Base-by-base conservation (phyloP, 2,329 filamentous ascomycete genomes). In the Ophiostoma sp. region DNA sequence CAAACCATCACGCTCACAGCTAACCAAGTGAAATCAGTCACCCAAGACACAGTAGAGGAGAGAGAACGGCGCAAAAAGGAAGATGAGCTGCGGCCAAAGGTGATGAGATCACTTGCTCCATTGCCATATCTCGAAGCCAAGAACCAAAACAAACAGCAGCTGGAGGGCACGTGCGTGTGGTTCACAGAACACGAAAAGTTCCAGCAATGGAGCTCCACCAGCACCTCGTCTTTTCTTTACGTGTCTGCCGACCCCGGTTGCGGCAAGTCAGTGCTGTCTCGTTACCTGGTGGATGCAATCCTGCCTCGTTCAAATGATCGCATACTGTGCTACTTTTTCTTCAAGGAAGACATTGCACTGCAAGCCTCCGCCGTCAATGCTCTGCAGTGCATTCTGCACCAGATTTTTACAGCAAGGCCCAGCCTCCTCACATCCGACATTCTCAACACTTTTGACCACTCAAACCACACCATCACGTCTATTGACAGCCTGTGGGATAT, bases 151-250 rank as follows among this genome's bases (percentile, higher is more conserved):
- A 57, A 57, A 57, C 8, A 57, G n/a, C 52, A n/a, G 1, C 52
- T 57, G 2, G 52, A 57, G n/a, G 52, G 52, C 6, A 57, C 52
- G 7, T 57, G 52, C n/a, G 52, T 23, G 23, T 57, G 52, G 52
- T 57, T 57, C n/a, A 57, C 52, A 57, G 52, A 57, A 57, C 52
- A 57, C 13, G 52, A 27, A 57, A 57, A 57, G 11, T 57, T 57
- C 52, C 20, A 27, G 23, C 52, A 57, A 27, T 57, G 52, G 52
- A 4, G 10, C 17, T 23, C n/a, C 3, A 17, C 52, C 52, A 27
- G 3, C n/a, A 27, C 8, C 4, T 57, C 52, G 8, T 57, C 52
- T 15, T 11, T 57, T 4, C 52, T 57, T 27, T 57, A 27, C 10
- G 52, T 57, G 13, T 57, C 52, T 23, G 52, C 52, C 10, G 52